Percentiles rank a stretch among this genome's conserved stretches.
phyloP scores from a whole-genome alignment of 2,329 filamentous ascomycete genomes.

The Lojkania enalia region DNA sequence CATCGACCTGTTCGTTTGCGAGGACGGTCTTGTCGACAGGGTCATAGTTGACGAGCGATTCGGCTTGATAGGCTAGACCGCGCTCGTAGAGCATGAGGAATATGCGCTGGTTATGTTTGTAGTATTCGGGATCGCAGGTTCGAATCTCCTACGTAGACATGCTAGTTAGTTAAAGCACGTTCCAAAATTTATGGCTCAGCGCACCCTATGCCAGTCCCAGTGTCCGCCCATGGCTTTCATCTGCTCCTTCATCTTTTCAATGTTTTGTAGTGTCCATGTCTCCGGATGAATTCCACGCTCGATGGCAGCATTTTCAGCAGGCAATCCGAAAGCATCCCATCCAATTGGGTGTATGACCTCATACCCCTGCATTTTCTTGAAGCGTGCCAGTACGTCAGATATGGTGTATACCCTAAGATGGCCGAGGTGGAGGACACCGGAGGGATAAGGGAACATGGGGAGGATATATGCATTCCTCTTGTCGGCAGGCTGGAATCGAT shows the following conservation, averaged over 20 bases:
- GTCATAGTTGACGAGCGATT: constrained; percentile 87
- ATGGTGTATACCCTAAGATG: constrained; percentile 90
- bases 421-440: constrained; percentile 81
- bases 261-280: constrained; percentile 79
- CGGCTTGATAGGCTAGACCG: constrained; percentile 79
- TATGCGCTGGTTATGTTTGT: constrained; percentile 85
- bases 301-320: constrained; percentile 88
- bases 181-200: no score
- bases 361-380: constrained; percentile 71
- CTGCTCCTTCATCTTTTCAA: constrained; percentile 82
- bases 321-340: constrained; percentile 90
- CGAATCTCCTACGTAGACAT: constrained; percentile 68
- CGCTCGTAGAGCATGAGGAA: constrained; percentile 76
- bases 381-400: constrained; percentile 81
- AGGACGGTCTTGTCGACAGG: constrained; percentile 87
- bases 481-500: constrained; percentile 14
- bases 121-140: constrained; percentile 83
- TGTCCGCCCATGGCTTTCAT: constrained; percentile 75
- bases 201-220: constrained; percentile 81
- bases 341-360: constrained; percentile 87
- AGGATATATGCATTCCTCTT: constrained; percentile 65
- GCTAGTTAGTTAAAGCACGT: no score
- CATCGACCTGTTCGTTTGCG: constrained; percentile 91
- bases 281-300: constrained; percentile 78
- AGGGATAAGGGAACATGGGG: constrained; percentile 93